Percentiles rank a stretch among this genome's conserved stretches.
phyloP scores from a whole-genome alignment of 768 basidiomycete genomes.

The Megacollybia marginata region DNA sequence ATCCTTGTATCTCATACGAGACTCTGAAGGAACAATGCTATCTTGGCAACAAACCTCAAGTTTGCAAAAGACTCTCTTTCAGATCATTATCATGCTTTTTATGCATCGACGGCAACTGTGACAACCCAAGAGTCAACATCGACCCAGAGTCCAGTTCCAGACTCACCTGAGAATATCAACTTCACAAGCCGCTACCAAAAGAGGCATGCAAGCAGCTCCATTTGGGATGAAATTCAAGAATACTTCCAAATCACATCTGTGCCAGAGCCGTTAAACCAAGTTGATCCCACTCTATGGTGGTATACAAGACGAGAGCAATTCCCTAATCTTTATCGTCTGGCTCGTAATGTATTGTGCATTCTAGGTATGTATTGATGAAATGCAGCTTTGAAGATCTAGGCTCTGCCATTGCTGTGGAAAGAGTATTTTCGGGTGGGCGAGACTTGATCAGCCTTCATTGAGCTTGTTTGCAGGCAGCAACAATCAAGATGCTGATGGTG shows the following conservation, averaged over 20 bases:
- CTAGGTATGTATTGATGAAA: background rate
- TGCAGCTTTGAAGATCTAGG: no score
- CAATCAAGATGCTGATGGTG: no score
- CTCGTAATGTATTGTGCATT: no score
- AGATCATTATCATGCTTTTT: background rate
- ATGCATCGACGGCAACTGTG: background rate
- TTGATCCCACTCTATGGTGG: no score
- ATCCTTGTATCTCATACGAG: constrained; percentile 23
- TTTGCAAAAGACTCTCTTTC: background rate
- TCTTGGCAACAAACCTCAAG: constrained; percentile 3
- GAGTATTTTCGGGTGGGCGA: no score
- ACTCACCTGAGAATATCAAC: no score
- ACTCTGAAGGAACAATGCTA: constrained; percentile 12
- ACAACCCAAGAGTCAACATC: background rate
- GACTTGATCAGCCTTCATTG: no score
- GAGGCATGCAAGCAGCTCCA: background rate
- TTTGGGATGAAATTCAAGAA: background rate
- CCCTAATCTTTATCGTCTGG: no score
- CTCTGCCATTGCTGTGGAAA: background rate
- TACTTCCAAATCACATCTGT: no score
- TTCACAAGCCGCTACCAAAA: background rate
- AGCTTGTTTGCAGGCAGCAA: no score
- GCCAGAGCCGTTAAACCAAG: no score
- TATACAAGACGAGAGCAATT: no score
- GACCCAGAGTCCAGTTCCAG: background rate